A percentile compares a stretch with the other conserved stretches of the same genome.
Conservation (phyloP, 495 filamentous ascomycete species). For the Neurospora sp. region DNA sequence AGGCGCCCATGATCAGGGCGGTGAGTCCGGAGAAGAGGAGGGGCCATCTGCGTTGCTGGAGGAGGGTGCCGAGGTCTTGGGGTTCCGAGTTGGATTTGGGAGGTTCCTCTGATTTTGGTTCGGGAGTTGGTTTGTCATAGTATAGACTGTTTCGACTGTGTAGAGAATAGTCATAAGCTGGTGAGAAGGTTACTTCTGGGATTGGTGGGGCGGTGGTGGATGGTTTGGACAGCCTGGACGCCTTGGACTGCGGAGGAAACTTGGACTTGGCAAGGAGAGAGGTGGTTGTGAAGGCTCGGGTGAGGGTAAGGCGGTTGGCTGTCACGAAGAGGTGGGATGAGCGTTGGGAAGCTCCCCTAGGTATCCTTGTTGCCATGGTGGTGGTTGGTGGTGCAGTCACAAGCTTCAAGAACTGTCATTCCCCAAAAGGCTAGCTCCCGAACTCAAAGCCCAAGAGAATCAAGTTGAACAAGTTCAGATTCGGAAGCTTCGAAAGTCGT, state of each 20-base stretch:
- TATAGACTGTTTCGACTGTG: no score
- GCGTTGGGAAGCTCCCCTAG: neutral
- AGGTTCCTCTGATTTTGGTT: neutral
- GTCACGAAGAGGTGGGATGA: neutral
- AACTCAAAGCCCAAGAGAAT: neutral
- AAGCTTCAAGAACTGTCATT: neutral
- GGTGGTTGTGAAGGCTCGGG: constrained; percentile 4
- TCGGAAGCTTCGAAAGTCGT: neutral
- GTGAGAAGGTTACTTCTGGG: neutral
- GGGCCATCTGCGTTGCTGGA: constrained; percentile 11
- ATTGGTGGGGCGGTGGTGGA: neutral
- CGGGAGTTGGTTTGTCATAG: neutral
- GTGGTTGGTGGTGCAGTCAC: neutral
- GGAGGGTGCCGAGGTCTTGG: constrained; percentile 10
- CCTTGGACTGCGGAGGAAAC: neutral
- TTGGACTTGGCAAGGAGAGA: neutral
- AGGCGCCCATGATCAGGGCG: constrained; percentile 14
- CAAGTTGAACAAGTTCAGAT: neutral
- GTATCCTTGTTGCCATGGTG: constrained; percentile 8
- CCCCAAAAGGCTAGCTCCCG: neutral
- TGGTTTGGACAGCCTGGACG: neutral
- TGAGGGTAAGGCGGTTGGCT: neutral
- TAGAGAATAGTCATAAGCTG: no score
- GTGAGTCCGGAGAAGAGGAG: constrained; percentile 17
- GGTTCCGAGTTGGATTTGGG: neutral